Base-by-base conservation (phyloP, 1,139 yeast species). In the Blastobotrys indianensis region DNA sequence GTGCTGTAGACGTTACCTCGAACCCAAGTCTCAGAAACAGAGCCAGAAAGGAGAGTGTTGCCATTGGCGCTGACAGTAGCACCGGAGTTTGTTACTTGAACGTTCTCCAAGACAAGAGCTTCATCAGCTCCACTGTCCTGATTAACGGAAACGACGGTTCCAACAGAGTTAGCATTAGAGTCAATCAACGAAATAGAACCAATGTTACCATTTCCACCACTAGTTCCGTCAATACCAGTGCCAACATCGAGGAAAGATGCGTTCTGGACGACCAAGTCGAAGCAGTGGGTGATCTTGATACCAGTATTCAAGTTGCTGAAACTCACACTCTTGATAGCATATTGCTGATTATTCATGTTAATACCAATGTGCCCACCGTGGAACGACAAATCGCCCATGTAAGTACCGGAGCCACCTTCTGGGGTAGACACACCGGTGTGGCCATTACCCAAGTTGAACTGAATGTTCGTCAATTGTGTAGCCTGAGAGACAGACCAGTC, bases 401-500 rank as follows among this genome's bases (percentile, higher is more conserved):
- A 46, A 5, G 47, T 45, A n/a, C 51, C 51, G 11, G 47, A 42
- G 8, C 51, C 51, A 13, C 45, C 42, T 28, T 45, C 51, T 20
- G 25, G 25, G 17, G 42, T 46, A 23, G 45, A 44, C 11, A 48
- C 42, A 16, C 51, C 51, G 16, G 36, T 39, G 30, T 42, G 46
- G 17, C 39, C 23, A 16, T 15, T 31, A 11, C 44, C 41, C 49
- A 48, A 42, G 13, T 40, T 48, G 44, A 48, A 42, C 16, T 41
- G 20, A 23, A 48, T 35, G 30, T 44, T 41, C 10, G 48, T 44
- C 41, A 48, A 32, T 17, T 37, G 44, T 28, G 46, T 45, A 6
- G 51, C 51, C 36, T 48, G 51, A 6, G 51, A 41, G 32, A 47
- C 46, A 7, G 49, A 45, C 51, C 51, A 48, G 32, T 48, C 47